Evolutionary conservation across 306 rosid genomes (phyloP).

Genomic region (Pterocarpus macrocarpus): DNA sequence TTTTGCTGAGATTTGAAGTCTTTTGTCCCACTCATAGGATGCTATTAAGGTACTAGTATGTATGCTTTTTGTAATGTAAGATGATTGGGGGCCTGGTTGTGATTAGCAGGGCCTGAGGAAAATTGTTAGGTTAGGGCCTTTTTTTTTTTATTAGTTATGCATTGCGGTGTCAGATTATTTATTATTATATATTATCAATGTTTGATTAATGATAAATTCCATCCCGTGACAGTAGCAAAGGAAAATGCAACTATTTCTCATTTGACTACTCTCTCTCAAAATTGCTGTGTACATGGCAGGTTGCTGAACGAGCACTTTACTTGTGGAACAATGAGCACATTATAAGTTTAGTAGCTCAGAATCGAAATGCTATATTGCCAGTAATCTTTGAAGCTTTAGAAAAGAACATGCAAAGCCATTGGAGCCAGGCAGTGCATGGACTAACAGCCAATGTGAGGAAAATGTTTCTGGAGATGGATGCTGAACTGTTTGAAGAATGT

Average conservation of each 20-base stretch:
- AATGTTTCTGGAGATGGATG: slow-evolving; percentile 72
- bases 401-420: slow-evolving; percentile 68
- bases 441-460: slow-evolving; percentile 64
- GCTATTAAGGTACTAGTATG: neutral
- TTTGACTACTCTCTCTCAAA: slow-evolving; percentile 26
- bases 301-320: slow-evolving; percentile 75
- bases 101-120: slow-evolving; percentile 1
- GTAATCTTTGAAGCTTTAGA: slow-evolving; percentile 68
- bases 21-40: neutral
- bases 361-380: slow-evolving; percentile 65
- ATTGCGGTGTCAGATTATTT: slow-evolving; percentile 9
- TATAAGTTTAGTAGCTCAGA: slow-evolving; percentile 60
- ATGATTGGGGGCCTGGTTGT: slow-evolving; percentile 16
- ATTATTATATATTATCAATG: neutral
- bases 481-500: slow-evolving; percentile 64
- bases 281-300: slow-evolving; percentile 55
- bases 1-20: slow-evolving; percentile 12
- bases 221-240: slow-evolving; percentile 14
- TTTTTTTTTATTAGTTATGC: slow-evolving; percentile 29
- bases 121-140: slow-evolving; percentile 21
- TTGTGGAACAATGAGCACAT: slow-evolving; percentile 77
- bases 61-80: neutral
- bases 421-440: slow-evolving; percentile 65
- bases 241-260: slow-evolving; percentile 3
- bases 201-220: neutral